Evolutionary conservation across 495 filamentous ascomycete species (phyloP).

Genomic region (Bryoglossum gracile): DNA sequence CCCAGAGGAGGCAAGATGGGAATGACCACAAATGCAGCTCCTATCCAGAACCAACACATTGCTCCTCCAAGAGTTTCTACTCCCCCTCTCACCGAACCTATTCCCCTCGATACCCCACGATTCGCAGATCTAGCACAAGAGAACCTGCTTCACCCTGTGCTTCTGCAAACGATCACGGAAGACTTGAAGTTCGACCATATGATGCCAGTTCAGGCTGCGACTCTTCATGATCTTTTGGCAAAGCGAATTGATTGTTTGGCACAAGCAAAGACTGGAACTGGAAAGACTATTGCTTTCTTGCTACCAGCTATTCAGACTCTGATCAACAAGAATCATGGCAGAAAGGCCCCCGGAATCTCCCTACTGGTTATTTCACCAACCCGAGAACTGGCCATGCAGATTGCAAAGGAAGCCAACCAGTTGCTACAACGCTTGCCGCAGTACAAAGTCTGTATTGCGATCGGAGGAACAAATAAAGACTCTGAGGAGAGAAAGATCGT

Average conservation of each 20-base stretch:
- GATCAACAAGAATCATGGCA: conserved; percentile 29
- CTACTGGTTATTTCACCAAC: conserved; percentile 60
- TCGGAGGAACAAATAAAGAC: conserved; percentile 35
- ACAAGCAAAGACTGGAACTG: conserved; percentile 64
- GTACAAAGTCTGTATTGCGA: conserved; percentile 30
- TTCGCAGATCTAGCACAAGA: conserved; percentile 30
- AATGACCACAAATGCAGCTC: conserved; percentile 10
- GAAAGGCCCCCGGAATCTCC: conserved; percentile 39
- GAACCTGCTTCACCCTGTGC: conserved; percentile 30
- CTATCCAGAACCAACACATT: background rate
- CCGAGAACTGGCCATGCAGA: conserved; percentile 59
- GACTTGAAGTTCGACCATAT: conserved; percentile 39
- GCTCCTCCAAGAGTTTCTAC: conserved; percentile 19
- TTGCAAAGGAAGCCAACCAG: conserved; percentile 44
- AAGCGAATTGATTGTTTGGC: conserved; percentile 35
- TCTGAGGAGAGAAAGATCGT: conserved; percentile 30
- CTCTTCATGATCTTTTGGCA: conserved; percentile 31
- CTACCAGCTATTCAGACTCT: conserved; percentile 59
- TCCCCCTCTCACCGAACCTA: conserved; percentile 21
- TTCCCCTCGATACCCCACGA: conserved; percentile 27
- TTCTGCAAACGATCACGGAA: conserved; percentile 32
- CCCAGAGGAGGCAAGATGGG: conserved; percentile 18
- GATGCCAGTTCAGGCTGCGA: conserved; percentile 38
- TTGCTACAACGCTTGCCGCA: conserved; percentile 29
- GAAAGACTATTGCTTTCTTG: conserved; percentile 62